phyloP scores from a whole-genome alignment of 2,329 filamentous ascomycete genomes.

The Penicillium psychrosexuale region DNA sequence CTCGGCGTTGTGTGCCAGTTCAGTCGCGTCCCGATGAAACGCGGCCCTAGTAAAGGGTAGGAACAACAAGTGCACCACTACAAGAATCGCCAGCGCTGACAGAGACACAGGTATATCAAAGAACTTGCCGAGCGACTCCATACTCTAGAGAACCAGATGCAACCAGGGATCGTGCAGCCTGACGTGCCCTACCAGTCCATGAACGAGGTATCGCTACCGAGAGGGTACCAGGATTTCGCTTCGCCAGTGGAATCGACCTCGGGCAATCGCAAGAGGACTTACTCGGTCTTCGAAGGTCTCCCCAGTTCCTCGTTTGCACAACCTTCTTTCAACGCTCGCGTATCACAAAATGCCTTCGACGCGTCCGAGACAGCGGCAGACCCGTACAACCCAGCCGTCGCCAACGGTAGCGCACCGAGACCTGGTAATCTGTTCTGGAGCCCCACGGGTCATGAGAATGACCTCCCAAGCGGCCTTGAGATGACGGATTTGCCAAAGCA shows the following conservation, averaged over 20 bases:
- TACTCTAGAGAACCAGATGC: constrained; percentile 74
- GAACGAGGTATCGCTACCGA: constrained; percentile 41
- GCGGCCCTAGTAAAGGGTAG: constrained; percentile 84
- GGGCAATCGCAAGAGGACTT: constrained; percentile 48
- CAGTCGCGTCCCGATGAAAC: constrained; percentile 81
- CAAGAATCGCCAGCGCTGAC: constrained; percentile 16
- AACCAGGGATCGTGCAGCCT: constrained; percentile 39
- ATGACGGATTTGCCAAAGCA: constrained; percentile 33
- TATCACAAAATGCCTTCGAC: constrained; percentile 37
- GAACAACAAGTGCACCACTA: constrained; percentile 5
- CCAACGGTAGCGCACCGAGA: constrained; percentile 32
- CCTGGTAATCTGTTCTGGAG: constrained; percentile 41
- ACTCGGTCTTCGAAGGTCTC: constrained; percentile 49
- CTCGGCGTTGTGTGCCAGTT: constrained; percentile 77
- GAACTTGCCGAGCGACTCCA: constrained; percentile 83
- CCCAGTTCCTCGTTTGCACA: constrained; percentile 43
- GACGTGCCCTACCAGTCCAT: constrained; percentile 45
- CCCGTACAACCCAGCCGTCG: constrained; percentile 39
- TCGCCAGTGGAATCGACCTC: constrained; percentile 47
- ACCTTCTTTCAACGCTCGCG: constrained; percentile 35
- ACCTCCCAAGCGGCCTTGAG: constrained; percentile 33
- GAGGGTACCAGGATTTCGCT: constrained; percentile 53
- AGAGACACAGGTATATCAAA: constrained; percentile 70
- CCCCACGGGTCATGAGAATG: constrained; percentile 31
- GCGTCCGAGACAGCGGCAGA: constrained; percentile 31